Conservation (phyloP, 2,329 filamentous ascomycete species). For the Beauveria sp. region DNA sequence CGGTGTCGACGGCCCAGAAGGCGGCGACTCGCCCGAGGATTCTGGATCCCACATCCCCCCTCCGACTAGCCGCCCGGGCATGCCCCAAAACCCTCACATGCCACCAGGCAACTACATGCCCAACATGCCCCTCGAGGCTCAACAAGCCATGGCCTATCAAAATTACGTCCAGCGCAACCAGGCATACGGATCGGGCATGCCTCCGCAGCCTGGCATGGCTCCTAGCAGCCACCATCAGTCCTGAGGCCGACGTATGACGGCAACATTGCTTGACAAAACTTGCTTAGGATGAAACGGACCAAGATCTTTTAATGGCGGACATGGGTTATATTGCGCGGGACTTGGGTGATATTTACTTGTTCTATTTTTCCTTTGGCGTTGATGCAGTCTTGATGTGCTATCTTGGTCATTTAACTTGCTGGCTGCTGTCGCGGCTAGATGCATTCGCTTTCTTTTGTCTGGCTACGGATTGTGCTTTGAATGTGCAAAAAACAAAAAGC, state of each 20-base stretch:
- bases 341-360: slow-evolving; percentile 25
- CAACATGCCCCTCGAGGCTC: slow-evolving; percentile 62
- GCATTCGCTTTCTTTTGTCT: slow-evolving; percentile 4
- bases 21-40: slow-evolving; percentile 88
- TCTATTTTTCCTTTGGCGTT: slow-evolving; percentile 29
- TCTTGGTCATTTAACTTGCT: slow-evolving; percentile 13
- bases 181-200: slow-evolving; percentile 70
- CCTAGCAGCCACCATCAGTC: slow-evolving; percentile 77
- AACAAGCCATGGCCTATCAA: slow-evolving; percentile 75
- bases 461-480: slow-evolving; percentile 2
- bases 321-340: slow-evolving; percentile 30
- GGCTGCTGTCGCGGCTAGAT: not conserved
- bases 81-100: slow-evolving; percentile 58
- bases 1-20: slow-evolving; percentile 66
- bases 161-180: slow-evolving; percentile 69
- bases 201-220: slow-evolving; percentile 68
- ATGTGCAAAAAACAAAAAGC: not conserved
- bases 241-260: slow-evolving; percentile 30
- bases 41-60: slow-evolving; percentile 70
- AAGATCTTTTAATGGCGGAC: slow-evolving; percentile 17
- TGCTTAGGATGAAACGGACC: not conserved
- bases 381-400: slow-evolving; percentile 28
- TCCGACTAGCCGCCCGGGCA: slow-evolving; percentile 49
- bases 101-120: slow-evolving; percentile 55
- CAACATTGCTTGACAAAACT: not conserved